These are phyloP conservation scores for Coemansia sp. DNA, from an alignment of 371 early-diverging fungal genomes.

Conservation along the genomic window DNA sequence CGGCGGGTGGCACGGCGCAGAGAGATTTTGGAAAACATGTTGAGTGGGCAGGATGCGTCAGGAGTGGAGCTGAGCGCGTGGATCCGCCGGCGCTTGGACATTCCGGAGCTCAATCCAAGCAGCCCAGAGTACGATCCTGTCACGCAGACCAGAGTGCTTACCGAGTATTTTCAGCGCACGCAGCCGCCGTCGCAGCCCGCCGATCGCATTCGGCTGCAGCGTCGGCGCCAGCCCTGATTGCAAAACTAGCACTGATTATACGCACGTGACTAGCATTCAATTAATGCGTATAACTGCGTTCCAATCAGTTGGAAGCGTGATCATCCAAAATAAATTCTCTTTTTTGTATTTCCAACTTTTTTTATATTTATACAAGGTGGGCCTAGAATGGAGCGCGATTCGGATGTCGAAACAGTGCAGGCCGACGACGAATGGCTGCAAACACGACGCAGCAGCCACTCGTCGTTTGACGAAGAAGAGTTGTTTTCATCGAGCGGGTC, in stretches of 20 bases:
- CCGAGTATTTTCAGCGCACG: neutral
- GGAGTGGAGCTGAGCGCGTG: neutral
- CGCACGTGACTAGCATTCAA: neutral
- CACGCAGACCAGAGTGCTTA: neutral
- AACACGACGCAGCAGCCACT: slow-evolving; percentile 4
- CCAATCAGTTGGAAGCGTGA: no score
- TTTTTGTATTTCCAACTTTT: neutral
- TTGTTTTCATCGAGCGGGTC: slow-evolving; percentile 42
- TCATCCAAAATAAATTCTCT: neutral
- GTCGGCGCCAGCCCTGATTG: neutral
- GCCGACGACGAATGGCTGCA: slow-evolving; percentile 51
- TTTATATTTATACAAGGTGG: neutral
- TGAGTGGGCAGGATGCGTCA: neutral
- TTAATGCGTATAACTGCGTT: neutral
- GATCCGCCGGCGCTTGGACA: neutral
- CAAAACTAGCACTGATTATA: neutral
- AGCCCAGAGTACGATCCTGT: neutral
- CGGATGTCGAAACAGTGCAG: slow-evolving; percentile 49
- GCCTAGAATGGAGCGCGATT: slow-evolving; percentile 44
- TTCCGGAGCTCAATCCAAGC: neutral
- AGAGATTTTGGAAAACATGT: neutral
- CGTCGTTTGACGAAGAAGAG: slow-evolving; percentile 45
- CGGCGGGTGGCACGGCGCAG: neutral
- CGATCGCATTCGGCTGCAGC: neutral
- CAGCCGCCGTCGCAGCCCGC: neutral